Evolutionary conservation across 352 stramenopile species (phyloP).

Genomic region (Phytophthora pistaciae): DNA sequence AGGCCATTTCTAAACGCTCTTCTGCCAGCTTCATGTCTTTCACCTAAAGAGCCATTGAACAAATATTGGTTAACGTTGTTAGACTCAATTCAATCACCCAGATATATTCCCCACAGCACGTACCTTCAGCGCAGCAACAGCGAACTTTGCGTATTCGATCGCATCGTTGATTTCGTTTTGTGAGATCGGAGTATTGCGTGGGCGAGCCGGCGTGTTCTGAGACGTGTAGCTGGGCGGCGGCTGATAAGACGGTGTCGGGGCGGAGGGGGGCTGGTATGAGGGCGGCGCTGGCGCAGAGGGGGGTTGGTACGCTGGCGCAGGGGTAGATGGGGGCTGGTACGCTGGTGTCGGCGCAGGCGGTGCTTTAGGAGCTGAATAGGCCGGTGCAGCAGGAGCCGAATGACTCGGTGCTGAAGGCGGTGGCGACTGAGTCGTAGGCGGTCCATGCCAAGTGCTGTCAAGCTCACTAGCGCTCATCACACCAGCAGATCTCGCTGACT

Average conservation of each 20-base stretch:
- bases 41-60: constrained; percentile 39
- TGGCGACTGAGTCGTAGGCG: constrained; percentile 9
- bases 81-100: not conserved
- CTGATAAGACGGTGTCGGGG: constrained; percentile 25
- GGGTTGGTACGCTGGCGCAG: constrained; percentile 28
- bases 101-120: not conserved
- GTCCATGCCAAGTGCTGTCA: constrained; percentile 29
- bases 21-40: constrained; percentile 85
- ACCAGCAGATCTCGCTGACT: constrained; percentile 48
- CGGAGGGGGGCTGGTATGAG: constrained; percentile 24
- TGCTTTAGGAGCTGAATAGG: constrained; percentile 20
- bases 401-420: constrained; percentile 22
- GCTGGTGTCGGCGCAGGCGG: constrained; percentile 22
- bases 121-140: constrained; percentile 84
- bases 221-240: constrained; percentile 23
- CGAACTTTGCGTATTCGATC: constrained; percentile 87
- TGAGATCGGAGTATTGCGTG: constrained; percentile 51
- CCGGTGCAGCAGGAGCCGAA: constrained; percentile 15
- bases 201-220: constrained; percentile 32
- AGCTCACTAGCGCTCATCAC: constrained; percentile 40
- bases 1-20: constrained; percentile 81
- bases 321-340: constrained; percentile 27
- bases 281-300: constrained; percentile 17
- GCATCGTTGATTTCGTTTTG: constrained; percentile 86
- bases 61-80: not conserved